Conservation (phyloP, 163 green algal species). For the Scenedesmus sp. region DNA sequence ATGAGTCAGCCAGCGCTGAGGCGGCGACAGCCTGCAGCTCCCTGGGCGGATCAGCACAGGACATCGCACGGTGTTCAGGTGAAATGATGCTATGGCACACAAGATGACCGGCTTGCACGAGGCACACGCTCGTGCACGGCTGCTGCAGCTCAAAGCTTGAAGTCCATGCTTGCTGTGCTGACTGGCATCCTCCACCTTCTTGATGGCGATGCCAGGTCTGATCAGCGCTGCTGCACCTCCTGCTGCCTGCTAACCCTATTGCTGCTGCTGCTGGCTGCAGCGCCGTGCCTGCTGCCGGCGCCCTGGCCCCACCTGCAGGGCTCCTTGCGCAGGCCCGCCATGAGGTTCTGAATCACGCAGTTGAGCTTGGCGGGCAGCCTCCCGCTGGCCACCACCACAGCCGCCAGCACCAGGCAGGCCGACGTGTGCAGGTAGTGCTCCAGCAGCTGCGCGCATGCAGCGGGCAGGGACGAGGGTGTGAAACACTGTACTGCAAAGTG, state of each 20-base stretch:
- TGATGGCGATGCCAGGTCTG: no score
- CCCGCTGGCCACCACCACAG: constrained; percentile 63
- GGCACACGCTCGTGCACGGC: neutral
- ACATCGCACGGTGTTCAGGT: constrained; percentile 71
- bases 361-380: constrained; percentile 94
- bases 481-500: no score
- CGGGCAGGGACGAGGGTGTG: no score
- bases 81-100: no score
- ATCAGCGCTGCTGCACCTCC: no score
- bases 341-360: constrained; percentile 94
- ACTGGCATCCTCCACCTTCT: no score
- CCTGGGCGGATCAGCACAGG: constrained; percentile 64
- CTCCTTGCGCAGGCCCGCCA: constrained; percentile 88
- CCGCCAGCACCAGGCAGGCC: constrained; percentile 65
- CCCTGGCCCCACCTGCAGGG: neutral
- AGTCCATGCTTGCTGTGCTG: no score
- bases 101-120: neutral
- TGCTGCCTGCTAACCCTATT: no score
- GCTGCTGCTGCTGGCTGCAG: no score
- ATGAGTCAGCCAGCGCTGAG: constrained; percentile 85
- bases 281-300: no score
- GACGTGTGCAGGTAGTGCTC: constrained; percentile 61
- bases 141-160: constrained; percentile 54
- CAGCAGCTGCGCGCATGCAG: constrained; percentile 39
- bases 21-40: constrained; percentile 79